Conservation (phyloP, 2,329 filamentous ascomycete genomes). For the Claviceps digitariae region DNA sequence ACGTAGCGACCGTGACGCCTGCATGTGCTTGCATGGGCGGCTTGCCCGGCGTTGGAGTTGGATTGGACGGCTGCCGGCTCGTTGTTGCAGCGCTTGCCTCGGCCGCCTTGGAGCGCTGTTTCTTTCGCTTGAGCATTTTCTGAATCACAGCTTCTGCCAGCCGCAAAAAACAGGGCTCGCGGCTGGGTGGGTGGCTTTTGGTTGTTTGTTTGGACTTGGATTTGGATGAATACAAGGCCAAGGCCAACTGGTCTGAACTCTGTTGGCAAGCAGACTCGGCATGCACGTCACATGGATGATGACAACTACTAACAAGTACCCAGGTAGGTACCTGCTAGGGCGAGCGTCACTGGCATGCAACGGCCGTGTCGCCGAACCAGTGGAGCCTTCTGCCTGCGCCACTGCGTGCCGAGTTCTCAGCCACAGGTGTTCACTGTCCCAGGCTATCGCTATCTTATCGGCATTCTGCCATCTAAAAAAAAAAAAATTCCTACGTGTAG, state of each 20-base stretch:
- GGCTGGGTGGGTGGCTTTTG: neutral
- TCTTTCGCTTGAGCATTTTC: conserved; percentile 22
- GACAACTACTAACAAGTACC: too few species aligned
- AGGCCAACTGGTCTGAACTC: too few species aligned
- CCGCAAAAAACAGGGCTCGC: neutral
- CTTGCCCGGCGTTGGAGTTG: neutral
- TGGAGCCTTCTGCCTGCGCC: neutral
- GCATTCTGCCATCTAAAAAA: conserved; percentile 12
- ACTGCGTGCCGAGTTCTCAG: neutral
- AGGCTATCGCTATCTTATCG: conserved; percentile 11
- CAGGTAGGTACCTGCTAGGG: too few species aligned
- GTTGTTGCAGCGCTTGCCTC: conserved; percentile 4
- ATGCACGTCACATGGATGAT: neutral
- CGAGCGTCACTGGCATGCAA: neutral
- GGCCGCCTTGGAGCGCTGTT: conserved; percentile 17
- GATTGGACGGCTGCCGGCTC: conserved; percentile 8
- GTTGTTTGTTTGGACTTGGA: too few species aligned
- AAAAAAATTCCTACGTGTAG: neutral
- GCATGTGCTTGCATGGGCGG: neutral
- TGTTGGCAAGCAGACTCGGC: too few species aligned
- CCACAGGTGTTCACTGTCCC: neutral
- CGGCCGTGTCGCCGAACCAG: neutral
- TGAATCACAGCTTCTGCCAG: neutral
- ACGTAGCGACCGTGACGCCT: conserved; percentile 2
- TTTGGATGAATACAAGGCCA: too few species aligned